Base-by-base conservation (phyloP, 495 filamentous ascomycete genomes). In the Chaetomium fimeti region DNA sequence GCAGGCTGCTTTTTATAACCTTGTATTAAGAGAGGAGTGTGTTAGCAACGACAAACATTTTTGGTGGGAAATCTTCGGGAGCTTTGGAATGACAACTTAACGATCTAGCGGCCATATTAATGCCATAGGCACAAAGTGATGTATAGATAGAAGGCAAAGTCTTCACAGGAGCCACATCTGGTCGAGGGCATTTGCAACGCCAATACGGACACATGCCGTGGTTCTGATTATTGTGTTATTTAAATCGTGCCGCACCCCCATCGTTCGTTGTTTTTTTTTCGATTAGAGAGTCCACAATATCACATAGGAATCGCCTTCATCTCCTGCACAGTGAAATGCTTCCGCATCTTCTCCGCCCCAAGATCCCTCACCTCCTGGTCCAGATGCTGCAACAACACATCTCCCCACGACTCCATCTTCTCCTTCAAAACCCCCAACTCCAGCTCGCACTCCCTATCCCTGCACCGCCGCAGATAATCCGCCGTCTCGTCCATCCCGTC, bases 261-360 rank as follows among this genome's bases (percentile, higher is more conserved):
- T 20, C n/a, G 20, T n/a, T 15, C 45, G 18, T 49, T 45, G 3
- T 15, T 45, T 55, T 5, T 0, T 11, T 25, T 27, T 28, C 25
- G 12, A 4, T 25, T 16, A 9, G 13, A 0, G 16, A 25, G 52
- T 13, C 29, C 52, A 32, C n/a, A 2, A 12, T 18, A 27, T 72
- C 71, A 92, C 75, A 92, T 89, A 2, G 87, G 88, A 74, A 97
- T 81, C 47, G 77, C 68, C 71, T 76, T 80, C 77, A 97, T 88
- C 79, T 96, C 93, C 61, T 89, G 84, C 47, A 85, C 29, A 0
- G 80, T 88, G 91, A 91, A 97, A 74, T 88, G 91, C 69, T 82
- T 85, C 69, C 91, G 81, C 93, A 97, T 96, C 73, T 92, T 93
- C 71, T 94, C 90, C 51, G 91, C 89, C 5, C 84, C 82, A 4